Conservation (phyloP, 1,284 basidiomycete genomes). For the Entoloma clypeatum region DNA sequence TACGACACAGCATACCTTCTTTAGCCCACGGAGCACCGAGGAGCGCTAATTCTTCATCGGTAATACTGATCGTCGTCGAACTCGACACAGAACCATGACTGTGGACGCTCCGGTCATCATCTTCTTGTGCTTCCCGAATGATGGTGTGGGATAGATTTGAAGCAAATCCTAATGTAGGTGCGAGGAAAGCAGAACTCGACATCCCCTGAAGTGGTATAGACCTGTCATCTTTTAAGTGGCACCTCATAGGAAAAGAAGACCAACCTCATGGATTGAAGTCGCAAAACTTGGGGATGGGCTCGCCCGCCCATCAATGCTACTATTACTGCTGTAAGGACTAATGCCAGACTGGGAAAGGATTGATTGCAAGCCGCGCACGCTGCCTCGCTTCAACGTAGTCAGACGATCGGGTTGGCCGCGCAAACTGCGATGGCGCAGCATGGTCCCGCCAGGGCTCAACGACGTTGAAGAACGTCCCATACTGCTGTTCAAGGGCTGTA, state of each 20-base stretch:
- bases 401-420: constrained; percentile 66
- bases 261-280: constrained; percentile 78
- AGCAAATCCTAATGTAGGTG: constrained; percentile 88
- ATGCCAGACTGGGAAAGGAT: constrained; percentile 58
- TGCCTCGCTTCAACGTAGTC: constrained; percentile 81
- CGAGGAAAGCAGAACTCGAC: constrained; percentile 59
- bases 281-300: constrained; percentile 89
- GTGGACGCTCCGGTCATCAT: constrained; percentile 72
- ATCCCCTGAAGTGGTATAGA: constrained; percentile 30
- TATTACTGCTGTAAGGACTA: constrained; percentile 78
- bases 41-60: constrained; percentile 91
- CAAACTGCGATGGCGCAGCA: constrained; percentile 65
- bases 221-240: constrained; percentile 1
- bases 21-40: constrained; percentile 98
- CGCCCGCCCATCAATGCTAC: constrained; percentile 77
- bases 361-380: constrained; percentile 81
- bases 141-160: constrained; percentile 95
- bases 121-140: constrained; percentile 91
- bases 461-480: constrained; percentile 51
- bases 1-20: constrained; percentile 91
- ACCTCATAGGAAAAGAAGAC: constrained; percentile 21
- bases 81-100: constrained; percentile 58
- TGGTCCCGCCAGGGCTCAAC: constrained; percentile 43
- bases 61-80: constrained; percentile 74
- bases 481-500: constrained; percentile 65